Evolutionary conservation across 2,329 filamentous ascomycete genomes (phyloP), one percentile per base, ranked within the genome.

Genomic region (Torrubiella hemipterigena): DNA sequence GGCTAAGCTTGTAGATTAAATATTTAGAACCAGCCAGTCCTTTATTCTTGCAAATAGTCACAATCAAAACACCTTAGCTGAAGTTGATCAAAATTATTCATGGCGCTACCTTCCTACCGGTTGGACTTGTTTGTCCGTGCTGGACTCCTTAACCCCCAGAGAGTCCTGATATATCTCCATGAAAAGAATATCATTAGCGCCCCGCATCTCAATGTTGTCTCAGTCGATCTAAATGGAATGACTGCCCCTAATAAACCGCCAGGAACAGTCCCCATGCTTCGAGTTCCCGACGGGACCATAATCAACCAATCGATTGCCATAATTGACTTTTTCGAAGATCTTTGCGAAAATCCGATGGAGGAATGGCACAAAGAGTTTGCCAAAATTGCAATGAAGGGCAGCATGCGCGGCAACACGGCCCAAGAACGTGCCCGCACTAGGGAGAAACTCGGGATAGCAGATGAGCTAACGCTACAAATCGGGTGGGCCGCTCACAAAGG

Each of bases 301-400:
- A 44, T 46, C 22, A 42, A 37, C 26, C 40, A 44, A 26, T 43
- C 43, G 3, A 10, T 44, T n/a, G 43, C 41, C 8, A 45, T 46
- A 11, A 24, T 46, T 4, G 38, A 45, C 3, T 46, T 44, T 31
- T 33, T 45, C 19, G 40, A 46, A 34, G 43, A 45, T 17, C 29
- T 45, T 14, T 46, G 40, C 27, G 40, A 42, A 12, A 34, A 38
- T 8, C 40, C 39, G 9, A 19, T 36, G n/a, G 22, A 38, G 18
- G 14, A 36, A 17, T 42, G 40, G 40, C 37, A 42, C 18, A 33
- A 29, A 17, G 34, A 38, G 16, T n/a, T 29, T 12, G 14, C 27
- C 7, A 17, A 12, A 7, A 4, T 10, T 15, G 15, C 27, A 7
- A 29, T 17, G 16, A 14, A 17, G 7, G 9, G 13, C 14, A 18